Conservation (phyloP, 73 alveolate species). For the Blepharisma stoltei region DNA sequence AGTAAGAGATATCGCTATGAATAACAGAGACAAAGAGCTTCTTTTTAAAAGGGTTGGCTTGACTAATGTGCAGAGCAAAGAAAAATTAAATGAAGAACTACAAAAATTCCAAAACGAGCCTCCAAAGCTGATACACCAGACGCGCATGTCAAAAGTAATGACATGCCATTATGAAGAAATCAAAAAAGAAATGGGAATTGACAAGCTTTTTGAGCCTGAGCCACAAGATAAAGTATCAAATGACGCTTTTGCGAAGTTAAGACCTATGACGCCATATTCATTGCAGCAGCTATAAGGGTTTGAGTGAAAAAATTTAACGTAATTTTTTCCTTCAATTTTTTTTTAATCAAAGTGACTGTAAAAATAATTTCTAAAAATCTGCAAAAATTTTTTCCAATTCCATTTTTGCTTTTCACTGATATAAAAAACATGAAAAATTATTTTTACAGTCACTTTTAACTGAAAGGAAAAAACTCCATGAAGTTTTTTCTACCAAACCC, state of each 20-base stretch:
- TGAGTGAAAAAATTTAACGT: too few species aligned
- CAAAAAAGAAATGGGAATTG: slow-evolving; percentile 17
- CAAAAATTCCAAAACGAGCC: not conserved
- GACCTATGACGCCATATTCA: slow-evolving; percentile 25
- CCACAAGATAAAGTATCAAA: slow-evolving; percentile 19
- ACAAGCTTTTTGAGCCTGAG: not conserved
- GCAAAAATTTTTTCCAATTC: too few species aligned
- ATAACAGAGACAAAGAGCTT: not conserved
- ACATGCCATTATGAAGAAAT: not conserved
- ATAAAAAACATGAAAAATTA: too few species aligned
- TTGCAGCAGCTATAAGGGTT: not conserved
- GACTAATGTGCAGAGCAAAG: slow-evolving; percentile 3
- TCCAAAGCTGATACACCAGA: not conserved
- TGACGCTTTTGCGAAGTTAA: slow-evolving; percentile 17
- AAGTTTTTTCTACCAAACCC: too few species aligned
- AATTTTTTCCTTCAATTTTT: too few species aligned
- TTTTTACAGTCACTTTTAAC: too few species aligned
- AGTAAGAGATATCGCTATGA: not conserved
- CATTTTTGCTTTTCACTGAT: too few species aligned
- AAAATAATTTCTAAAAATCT: too few species aligned
- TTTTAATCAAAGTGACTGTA: too few species aligned
- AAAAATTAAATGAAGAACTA: slow-evolving; percentile 4
- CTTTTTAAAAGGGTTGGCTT: slow-evolving; percentile 1
- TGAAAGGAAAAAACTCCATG: too few species aligned
- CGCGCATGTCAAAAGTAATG: slow-evolving; percentile 3